These are phyloP conservation scores for Osmozyma mogii DNA, from an alignment of 805 yeast species.

Conservation along the genomic window DNA sequence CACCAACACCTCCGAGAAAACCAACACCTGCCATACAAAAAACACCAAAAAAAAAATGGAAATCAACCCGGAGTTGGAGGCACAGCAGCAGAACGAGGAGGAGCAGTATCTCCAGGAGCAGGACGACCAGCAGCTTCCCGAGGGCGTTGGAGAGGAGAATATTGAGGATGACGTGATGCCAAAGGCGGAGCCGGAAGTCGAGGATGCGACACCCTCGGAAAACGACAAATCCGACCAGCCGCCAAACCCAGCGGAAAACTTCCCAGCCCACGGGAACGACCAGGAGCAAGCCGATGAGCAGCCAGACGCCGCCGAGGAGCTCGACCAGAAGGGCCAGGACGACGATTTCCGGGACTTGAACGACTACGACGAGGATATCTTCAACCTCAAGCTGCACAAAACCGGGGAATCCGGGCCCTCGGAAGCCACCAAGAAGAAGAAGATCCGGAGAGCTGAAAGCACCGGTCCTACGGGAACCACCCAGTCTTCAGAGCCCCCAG, in stretches of 20 bases:
- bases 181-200: constrained; percentile 3
- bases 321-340: background rate
- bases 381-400: constrained; percentile 11
- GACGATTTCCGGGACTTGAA: background rate
- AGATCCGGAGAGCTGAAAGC: constrained; percentile 15
- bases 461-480: constrained; percentile 8
- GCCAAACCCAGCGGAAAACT: too few species aligned
- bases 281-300: background rate
- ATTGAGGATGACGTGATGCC: constrained; percentile 6
- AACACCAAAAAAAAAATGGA: too few species aligned
- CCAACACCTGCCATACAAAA: too few species aligned
- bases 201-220: constrained; percentile 4
- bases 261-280: background rate
- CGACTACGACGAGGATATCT: constrained; percentile 11
- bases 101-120: constrained; percentile 6
- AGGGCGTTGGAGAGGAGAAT: constrained; percentile 7
- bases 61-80: constrained; percentile 1
- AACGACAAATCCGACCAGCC: too few species aligned
- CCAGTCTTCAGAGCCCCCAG: constrained; percentile 4
- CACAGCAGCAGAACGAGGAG: constrained; percentile 8
- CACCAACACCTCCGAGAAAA: too few species aligned
- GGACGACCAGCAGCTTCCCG: constrained; percentile 11
- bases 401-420: too few species aligned
- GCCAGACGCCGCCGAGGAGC: background rate
- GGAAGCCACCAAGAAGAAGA: constrained; percentile 20